Base-by-base conservation (phyloP, 192 early-diverging fungal species). In the Tieghemiomyces parasiticus region DNA sequence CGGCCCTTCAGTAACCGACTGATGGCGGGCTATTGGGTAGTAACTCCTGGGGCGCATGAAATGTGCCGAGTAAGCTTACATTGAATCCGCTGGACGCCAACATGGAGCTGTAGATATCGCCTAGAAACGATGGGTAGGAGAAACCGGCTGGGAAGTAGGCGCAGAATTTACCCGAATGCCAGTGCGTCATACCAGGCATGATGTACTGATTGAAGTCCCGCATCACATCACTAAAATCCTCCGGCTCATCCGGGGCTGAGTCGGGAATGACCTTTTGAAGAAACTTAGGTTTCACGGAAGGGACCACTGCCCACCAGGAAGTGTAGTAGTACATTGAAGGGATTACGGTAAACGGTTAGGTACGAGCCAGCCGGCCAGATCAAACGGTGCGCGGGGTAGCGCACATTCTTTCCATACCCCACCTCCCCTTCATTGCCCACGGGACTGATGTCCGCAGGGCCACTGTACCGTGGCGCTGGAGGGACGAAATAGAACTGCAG, bases 121-220 rank as follows among this genome's bases (percentile, higher is more conserved):
- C 81, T 2, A 85, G 61, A 30, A 85, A 75, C 9, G 67, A 59
- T 0, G 79, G 78, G 42, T 77, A 84, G 13, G 76, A 77, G 44
- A 65, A 68, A 52, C 64, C 77, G 53, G 68, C 35, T 9, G 80
- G 80, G 54, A 67, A 85, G 71, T 76, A 84, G 38, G 67, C 74
- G 48, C 77, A 84, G 61, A 83, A 84, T 69, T 81, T 78, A 24
- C 46, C 46, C 25, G 46, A 78, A 68, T 85, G 81, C 83, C 83
- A 85, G 67, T 83, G 81, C 1, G 81, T 83, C 19, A 84, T 72
- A 2, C 83, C 82, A 1, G 81, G 83, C 55, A 82, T 71, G 50
- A 85, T 85, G 60, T 78, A 78, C 8, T 59, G 52, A 42, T 76
- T 54, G 29, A 85, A 67, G 45, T 85, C 70, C 4, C 38, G 48